These are phyloP conservation scores for Chaetomiaceae sp. DNA, from an alignment of 2,329 filamentous ascomycete genomes.

Conservation along the genomic window DNA sequence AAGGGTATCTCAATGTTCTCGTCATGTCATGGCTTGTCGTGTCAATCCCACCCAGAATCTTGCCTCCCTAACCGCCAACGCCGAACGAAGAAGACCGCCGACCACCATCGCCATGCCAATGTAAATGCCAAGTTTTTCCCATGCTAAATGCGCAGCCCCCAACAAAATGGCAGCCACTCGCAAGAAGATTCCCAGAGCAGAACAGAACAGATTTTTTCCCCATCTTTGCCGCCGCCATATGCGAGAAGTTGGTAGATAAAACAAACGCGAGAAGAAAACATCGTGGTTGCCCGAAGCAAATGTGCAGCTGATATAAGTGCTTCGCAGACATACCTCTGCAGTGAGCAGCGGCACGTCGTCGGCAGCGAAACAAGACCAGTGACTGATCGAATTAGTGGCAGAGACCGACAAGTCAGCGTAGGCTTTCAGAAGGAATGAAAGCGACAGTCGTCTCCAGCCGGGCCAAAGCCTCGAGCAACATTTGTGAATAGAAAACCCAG, in stretches of 20 bases:
- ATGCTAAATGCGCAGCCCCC: conserved; percentile 4
- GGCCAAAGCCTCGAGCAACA: neutral
- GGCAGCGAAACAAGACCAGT: neutral
- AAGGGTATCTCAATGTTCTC: conserved; percentile 21
- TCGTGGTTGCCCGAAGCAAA: neutral
- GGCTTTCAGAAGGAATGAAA: conserved; percentile 1
- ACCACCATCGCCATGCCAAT: conserved; percentile 3
- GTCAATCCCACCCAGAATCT: conserved; percentile 1
- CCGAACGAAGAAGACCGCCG: conserved; percentile 13
- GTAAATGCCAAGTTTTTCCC: neutral
- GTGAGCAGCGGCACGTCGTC: neutral
- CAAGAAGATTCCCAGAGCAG: conserved; percentile 3
- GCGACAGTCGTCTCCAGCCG: conserved; percentile 1
- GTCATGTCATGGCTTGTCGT: conserved; percentile 7
- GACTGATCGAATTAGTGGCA: neutral
- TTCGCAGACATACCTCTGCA: neutral
- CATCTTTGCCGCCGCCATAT: neutral
- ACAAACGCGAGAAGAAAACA: neutral
- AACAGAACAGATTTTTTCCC: neutral
- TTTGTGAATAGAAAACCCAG: neutral
- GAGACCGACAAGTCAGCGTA: neutral
- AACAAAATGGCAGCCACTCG: conserved; percentile 7
- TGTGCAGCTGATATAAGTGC: neutral
- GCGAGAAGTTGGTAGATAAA: neutral
- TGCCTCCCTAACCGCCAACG: conserved; percentile 11